Conservation (phyloP, 176 grass and related monocot species). For the Cenchrus fungigraminus region DNA sequence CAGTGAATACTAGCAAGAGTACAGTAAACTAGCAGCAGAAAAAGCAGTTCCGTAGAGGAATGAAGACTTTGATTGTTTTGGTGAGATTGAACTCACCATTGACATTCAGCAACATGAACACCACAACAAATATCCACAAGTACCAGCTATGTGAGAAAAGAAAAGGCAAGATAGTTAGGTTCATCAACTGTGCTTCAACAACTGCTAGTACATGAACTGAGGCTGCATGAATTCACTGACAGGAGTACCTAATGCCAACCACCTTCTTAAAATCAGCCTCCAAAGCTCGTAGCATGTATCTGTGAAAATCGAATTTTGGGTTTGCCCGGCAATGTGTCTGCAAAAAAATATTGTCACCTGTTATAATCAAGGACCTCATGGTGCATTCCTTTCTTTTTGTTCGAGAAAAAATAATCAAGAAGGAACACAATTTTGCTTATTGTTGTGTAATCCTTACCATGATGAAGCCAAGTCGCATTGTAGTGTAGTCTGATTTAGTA, state of each 20-base stretch:
- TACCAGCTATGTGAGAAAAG: conserved; percentile 66
- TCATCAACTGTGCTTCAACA: background rate
- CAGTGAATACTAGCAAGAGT: background rate
- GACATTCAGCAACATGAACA: conserved; percentile 94
- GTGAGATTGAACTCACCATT: conserved; percentile 57
- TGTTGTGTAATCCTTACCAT: conserved; percentile 38
- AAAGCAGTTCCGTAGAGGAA: background rate
- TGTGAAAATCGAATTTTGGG: conserved; percentile 88
- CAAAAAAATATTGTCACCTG: background rate
- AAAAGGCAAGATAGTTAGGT: background rate
- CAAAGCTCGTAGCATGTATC: conserved; percentile 80
- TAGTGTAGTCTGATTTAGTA: conserved; percentile 76
- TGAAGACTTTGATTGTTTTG: background rate
- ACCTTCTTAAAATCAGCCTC: conserved; percentile 97
- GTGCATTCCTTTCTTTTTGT: too few relatives aligned
- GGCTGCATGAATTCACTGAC: background rate
- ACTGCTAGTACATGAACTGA: conserved; percentile 21
- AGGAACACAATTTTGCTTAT: background rate
- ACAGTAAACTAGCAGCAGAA: conserved; percentile 11
- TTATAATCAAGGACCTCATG: background rate
- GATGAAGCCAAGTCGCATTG: conserved; percentile 86
- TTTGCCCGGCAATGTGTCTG: conserved; percentile 85
- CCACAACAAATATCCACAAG: conserved; percentile 88
- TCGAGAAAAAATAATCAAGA: background rate
- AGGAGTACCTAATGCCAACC: conserved; percentile 78